Base-by-base conservation (phyloP, 2,329 filamentous ascomycete genomes). In the Scytalidium sp. region DNA sequence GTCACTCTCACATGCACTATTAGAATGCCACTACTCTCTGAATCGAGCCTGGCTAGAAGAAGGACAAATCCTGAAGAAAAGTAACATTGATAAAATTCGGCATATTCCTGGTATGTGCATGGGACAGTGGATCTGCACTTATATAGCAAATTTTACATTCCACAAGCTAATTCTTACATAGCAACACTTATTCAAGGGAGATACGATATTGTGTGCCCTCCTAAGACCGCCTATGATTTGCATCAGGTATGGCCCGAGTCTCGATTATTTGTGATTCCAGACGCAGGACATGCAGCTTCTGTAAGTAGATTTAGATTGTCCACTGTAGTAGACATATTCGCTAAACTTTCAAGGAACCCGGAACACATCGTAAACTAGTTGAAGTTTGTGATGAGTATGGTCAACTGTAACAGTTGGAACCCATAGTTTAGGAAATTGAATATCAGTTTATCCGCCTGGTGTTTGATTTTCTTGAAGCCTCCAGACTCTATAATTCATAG, bases 151-250 rank as follows among this genome's bases (percentile, higher is more conserved):
- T 23, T n/a, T n/a, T n/a, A n/a, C n/a, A n/a, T n/a, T n/a, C n/a
- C n/a, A n/a, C n/a, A n/a, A n/a, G n/a, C n/a, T n/a, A n/a, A n/a
- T n/a, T n/a, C n/a, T n/a, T n/a, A n/a, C n/a, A n/a, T n/a, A n/a
- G n/a, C n/a, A n/a, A n/a, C n/a, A n/a, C n/a, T 75, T 36, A 64
- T 75, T 13, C 71, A 75, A 52, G 73, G 72, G 1, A 64, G 73
- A n/a, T 73, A 74, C 46, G 73, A 75, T 57, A 58, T 75, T 13
- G 67, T 75, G 3, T 74, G 71, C 52, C 70, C 72, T 4, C 65
- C 71, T 3, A 64, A 67, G 49, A 70, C 69, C 17, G 69, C 69
- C 17, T 75, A 69, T 69, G 67, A 70, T 10, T 49, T 75, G 32
- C 69, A 73, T 46, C 65, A 72, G 49, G 65, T 13, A 29, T 29